Base-by-base conservation (phyloP, 495 filamentous ascomycete species). In the Hyaloscypha bicolor region DNA sequence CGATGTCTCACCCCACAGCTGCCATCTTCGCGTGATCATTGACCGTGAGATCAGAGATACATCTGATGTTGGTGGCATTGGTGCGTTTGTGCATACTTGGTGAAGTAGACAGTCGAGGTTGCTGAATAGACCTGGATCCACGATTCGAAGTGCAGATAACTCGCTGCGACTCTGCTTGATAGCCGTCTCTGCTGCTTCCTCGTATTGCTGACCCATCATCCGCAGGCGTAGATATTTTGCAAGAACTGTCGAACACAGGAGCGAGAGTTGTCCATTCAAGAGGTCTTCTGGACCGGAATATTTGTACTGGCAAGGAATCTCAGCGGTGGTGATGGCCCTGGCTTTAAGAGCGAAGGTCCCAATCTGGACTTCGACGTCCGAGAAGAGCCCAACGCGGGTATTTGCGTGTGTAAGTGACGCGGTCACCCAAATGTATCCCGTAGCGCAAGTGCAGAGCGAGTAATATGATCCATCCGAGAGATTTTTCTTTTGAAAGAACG, bases 381-480 rank as follows among this genome's bases (percentile, higher is more conserved):
- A 67, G 29, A 56, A 63, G 21, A 45, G 45, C 6, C 11, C 22
- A 12, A 30, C 4, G 16, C 39, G 12, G 33, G 6, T 32, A 19
- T 32, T 5, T 5, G 57, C 25, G 14, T 33, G 22, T 5, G 55
- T n/a, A 4, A 52, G 48, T 12, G 55, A 37, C 1, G 65, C 67
- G 21, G 14, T 60, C 4, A 72, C 60, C 70, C 70, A 72, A 25
- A 72, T 69, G 29, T 72, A 72, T 21, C 70, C 70, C 2, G 70
- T 72, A 9, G 67, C 67, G 22, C 70, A 72, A 3, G 63, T 51
- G 33, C 63, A 72, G 6, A 72, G 55, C 16, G 66, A 67, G 39
- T 72, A 72, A 14, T 19, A 57, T 2, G 55, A 39, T 9, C 56
- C 48, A 31, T 52, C 60, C 19, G 70, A 72, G 1, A 21, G 14